Base-by-base conservation (phyloP, 345 rosid genomes). In the Populus euphratica region DNA sequence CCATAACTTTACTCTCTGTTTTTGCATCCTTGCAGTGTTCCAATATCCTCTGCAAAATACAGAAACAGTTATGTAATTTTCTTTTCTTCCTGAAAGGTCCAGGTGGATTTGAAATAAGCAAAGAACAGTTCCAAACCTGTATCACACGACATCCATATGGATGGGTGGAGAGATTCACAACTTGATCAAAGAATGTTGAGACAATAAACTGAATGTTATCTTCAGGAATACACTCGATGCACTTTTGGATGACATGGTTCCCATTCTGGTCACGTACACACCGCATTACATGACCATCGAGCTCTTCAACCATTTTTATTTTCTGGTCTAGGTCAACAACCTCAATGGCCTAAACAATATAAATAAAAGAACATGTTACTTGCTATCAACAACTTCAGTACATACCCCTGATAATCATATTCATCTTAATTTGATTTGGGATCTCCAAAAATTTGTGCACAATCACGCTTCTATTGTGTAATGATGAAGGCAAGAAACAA, bases 251-350 rank as follows among this genome's bases (percentile, higher is more conserved):
- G 38, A 94, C 98, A 78, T 94, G 98, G 86, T 94, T 94, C 78
- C 98, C 98, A 70, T 94, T 94, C 89, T 94, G 98, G 86, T 94
- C 98, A 31, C 93, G 95, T 6, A 94, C 98, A 29, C 97, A 94
- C 50, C 93, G 95, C 98, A 94, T 91, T 17, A 94, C 86, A 75
- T 94, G 90, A 72, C 98, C 92, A 64, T 94, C 98, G 73, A 94
- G 98, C 85, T 94, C 98, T 82, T 82, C 86, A 66, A 91, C 98
- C 98, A 94, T 94, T 80, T 84, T 83, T 31, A 87, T 89, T 85
- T 91, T 91, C 83, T 91, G 98, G 83, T 94, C 98, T 81, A 90
- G 86, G 73, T 93, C 90, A 83, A 91, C 97, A 68, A 94, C 97
- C 84, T 94, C 98, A 68, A 94, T 91, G 31, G 97, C 98, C 98